phyloP scores from a whole-genome alignment of 164 flowering plant genomes.

The Echeveria elegans region DNA sequence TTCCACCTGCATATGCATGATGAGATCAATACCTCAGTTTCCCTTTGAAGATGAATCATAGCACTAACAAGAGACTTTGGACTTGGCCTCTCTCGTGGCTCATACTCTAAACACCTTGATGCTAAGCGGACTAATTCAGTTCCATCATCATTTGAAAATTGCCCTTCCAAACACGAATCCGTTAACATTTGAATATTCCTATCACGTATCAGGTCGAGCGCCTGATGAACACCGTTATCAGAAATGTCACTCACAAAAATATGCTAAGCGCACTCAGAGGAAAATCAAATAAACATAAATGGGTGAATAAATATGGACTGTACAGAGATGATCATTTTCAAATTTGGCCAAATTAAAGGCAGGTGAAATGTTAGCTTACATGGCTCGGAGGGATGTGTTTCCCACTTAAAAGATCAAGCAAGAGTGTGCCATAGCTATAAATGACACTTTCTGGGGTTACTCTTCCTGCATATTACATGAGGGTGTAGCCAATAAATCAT shows the following conservation, averaged over 20 bases:
- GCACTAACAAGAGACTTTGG: slow-evolving; percentile 59
- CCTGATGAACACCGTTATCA: slow-evolving; percentile 29
- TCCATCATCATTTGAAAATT: slow-evolving; percentile 82
- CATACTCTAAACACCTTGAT: slow-evolving; percentile 85
- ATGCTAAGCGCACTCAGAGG: too few species aligned
- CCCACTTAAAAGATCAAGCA: slow-evolving; percentile 13
- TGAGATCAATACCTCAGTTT: slow-evolving; percentile 46
- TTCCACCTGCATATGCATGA: too few species aligned
- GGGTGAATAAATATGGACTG: too few species aligned
- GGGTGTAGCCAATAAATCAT: too few species aligned
- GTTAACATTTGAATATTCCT: slow-evolving; percentile 66
- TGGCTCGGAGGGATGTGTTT: slow-evolving; percentile 15
- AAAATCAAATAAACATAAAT: too few species aligned
- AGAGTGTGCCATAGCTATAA: slow-evolving; percentile 13
- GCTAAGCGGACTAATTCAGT: slow-evolving; percentile 75
- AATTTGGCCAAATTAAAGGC: neutral
- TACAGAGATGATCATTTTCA: too few species aligned
- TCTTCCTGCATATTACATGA: slow-evolving; percentile 8
- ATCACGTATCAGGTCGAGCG: slow-evolving; percentile 93
- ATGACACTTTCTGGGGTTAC: slow-evolving; percentile 13
- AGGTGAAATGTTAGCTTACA: slow-evolving; percentile 1
- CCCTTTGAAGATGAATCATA: slow-evolving; percentile 67
- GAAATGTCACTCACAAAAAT: neutral
- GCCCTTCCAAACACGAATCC: slow-evolving; percentile 97
- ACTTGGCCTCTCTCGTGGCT: slow-evolving; percentile 86